These are phyloP conservation scores for Ascomycota sp. DNA, from an alignment of 2,329 filamentous ascomycete species.

Conservation along the genomic window DNA sequence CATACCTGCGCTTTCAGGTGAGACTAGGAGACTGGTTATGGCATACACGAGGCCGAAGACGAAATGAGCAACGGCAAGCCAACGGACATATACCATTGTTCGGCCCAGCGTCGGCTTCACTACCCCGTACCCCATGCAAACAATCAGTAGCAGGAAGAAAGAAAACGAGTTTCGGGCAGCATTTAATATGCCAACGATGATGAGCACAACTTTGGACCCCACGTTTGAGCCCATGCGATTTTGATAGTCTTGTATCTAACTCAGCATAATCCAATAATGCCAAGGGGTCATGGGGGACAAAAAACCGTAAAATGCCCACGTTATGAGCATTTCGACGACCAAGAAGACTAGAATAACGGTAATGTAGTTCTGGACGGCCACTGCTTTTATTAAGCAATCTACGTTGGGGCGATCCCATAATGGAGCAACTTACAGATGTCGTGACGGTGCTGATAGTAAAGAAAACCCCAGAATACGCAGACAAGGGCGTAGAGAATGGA, in stretches of 20 bases:
- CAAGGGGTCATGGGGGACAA: not conserved
- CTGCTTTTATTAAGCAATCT: conserved; percentile 14
- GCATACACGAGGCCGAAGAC: conserved; percentile 87
- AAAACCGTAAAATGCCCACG: conserved; percentile 86
- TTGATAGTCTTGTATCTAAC: conserved; percentile 45
- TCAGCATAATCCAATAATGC: not conserved
- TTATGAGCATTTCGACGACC: conserved; percentile 90
- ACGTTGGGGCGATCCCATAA: not conserved
- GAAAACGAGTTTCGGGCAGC: conserved; percentile 92
- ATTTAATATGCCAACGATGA: conserved; percentile 80
- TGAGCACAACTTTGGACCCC: conserved; percentile 64
- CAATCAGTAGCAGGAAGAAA: conserved; percentile 90
- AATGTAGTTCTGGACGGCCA: conserved; percentile 97
- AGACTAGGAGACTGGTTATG: conserved; percentile 68
- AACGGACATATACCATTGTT: conserved; percentile 84
- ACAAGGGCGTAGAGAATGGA: conserved; percentile 85
- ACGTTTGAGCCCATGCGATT: conserved; percentile 73
- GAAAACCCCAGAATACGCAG: conserved; percentile 65
- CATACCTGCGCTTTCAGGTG: conserved; percentile 59
- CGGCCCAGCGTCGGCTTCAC: conserved; percentile 81
- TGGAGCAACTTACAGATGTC: conserved; percentile 49
- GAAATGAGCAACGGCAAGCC: conserved; percentile 79
- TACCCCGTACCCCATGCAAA: conserved; percentile 98
- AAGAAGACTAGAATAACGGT: conserved; percentile 89
- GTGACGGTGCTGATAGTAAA: conserved; percentile 81